Base-by-base conservation (phyloP, 106 monocot species). In the Agapanthus africanus region DNA sequence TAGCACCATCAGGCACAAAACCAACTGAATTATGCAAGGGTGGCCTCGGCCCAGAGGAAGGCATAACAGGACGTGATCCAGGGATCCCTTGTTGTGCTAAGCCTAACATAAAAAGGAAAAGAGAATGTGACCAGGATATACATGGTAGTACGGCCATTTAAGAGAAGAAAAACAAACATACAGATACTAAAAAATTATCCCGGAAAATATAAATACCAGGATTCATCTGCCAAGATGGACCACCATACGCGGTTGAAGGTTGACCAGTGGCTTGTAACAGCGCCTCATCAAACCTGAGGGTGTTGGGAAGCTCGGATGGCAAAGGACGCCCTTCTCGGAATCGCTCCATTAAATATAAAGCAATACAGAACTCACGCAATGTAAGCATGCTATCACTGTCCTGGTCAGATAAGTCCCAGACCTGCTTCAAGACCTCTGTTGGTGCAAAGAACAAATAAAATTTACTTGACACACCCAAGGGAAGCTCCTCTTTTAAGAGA, bases 301-400 rank as follows among this genome's bases (percentile, higher is more conserved):
- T 84, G 51, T 82, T 82, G 57, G 97, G 97, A 59, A 97, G 86
- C 33, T 61, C 71, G 16, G 82, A 15, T 40, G 97, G 97, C 69
- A 92, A 76, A 70, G 86, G 69, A 76, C 75, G 77, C 60, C 97
- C 97, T 87, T 91, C 86, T 46, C 91, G 73, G 61, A 73, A 81
- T 40, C 91, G 76, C 74, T 97, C 97, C 91, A 97, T 92, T 69
- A 97, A 77, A 79, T 92, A 97, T 31, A 97, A 77, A 25, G 97
- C 82, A 79, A 85, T 73, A 70, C 89, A 92, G 70, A 97, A 97
- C 74, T 97, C 97, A 71, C 87, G 80, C 18, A 87, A 63, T 28
- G 91, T 84, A 81, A 97, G 97, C 97, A 92, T 97, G 73, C 92
- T 88, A 76, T 97, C 97, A 75, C 76, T 87, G 79, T 97, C 97